Base-by-base conservation (phyloP, 2,329 filamentous ascomycete species). In the Aspergillus sp. region DNA sequence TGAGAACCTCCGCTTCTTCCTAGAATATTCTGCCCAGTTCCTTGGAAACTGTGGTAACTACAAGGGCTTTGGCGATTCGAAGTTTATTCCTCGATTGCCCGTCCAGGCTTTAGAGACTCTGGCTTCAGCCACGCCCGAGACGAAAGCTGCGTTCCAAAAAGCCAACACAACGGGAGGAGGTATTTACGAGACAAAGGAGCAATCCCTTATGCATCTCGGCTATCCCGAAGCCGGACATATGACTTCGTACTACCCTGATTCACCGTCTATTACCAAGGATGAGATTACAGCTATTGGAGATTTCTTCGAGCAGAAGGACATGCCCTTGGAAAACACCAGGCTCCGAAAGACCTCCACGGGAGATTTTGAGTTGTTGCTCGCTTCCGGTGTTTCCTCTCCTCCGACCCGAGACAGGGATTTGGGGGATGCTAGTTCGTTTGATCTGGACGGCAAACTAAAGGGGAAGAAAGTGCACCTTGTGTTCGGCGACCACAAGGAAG, bases 1-100 rank as follows among this genome's bases (percentile, higher is more conserved):
- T 51, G 80, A 86, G 54, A 83, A 91, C 55, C 71, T 91, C 46
- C 81, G 82, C 15, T 79, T 82, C 59, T 93, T 93, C 77, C 79
- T 93, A 39, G 85, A 92, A 72, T 95, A 93, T 73, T 82, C 89
- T 7, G 86, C 84, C 31, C 89, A 91, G 74, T 92, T 95, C 73
- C 79, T 95, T 3, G 89, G 89, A 45, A 95, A 93, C 70, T 82
- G 82, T 61, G 90, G 91, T 62, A 95, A 95, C 75, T 95, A 93
- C 78, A 93, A 93, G 78, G 89, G 89, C 65, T 93, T 93, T 68
- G 91, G 91, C 44, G 90, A 95, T 74, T 85, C 88, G 67, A 95
- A 95, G 72, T 93, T 95, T 70, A 83, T 95, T 57, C 90, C 90
- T 2, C 82, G 90, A 65, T 85, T 89, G 68, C 79, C 82, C 6